Percentiles rank a stretch among this genome's conserved stretches.
Evolutionary conservation across 805 yeast genomes (phyloP).

Genomic region (Lachancea cidri): DNA sequence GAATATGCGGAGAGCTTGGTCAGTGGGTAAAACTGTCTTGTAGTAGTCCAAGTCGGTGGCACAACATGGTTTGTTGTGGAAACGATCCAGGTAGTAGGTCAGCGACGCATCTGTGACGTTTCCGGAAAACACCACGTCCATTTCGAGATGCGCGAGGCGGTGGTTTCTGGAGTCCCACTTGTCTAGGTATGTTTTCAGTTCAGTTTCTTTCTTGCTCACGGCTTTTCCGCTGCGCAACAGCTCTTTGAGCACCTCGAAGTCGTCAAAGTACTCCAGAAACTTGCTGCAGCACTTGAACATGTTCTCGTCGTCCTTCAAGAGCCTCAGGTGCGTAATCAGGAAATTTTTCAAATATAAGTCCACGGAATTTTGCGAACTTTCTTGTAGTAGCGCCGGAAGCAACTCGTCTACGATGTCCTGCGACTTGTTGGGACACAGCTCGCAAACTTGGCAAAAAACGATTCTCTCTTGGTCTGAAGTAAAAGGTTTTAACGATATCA

Average conservation of each 20-base stretch:
- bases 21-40: slow-evolving; percentile 7
- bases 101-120: slow-evolving; percentile 30
- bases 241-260: slow-evolving; percentile 41
- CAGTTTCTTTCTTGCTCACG: slow-evolving; percentile 41
- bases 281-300: slow-evolving; percentile 38
- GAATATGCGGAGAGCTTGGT: slow-evolving; percentile 13
- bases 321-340: slow-evolving; percentile 44
- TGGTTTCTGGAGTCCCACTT: slow-evolving; percentile 48
- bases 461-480: slow-evolving; percentile 60
- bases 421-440: slow-evolving; percentile 27
- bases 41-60: slow-evolving; percentile 50
- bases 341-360: slow-evolving; percentile 63
- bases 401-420: slow-evolving; percentile 35
- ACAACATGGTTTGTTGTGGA: slow-evolving; percentile 59
- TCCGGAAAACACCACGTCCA: slow-evolving; percentile 24
- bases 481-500: slow-evolving; percentile 49
- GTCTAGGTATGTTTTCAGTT: slow-evolving; percentile 30
- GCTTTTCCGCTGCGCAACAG: slow-evolving; percentile 56
- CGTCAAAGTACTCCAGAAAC: slow-evolving; percentile 57
- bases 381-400: slow-evolving; percentile 27
- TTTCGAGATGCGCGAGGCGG: slow-evolving; percentile 47
- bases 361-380: slow-evolving; percentile 18
- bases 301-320: slow-evolving; percentile 38
- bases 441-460: slow-evolving; percentile 49
- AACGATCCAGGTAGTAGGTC: slow-evolving; percentile 39